Base-by-base conservation (phyloP, 108 stramenopile genomes). In the Conticribra guillardii region DNA sequence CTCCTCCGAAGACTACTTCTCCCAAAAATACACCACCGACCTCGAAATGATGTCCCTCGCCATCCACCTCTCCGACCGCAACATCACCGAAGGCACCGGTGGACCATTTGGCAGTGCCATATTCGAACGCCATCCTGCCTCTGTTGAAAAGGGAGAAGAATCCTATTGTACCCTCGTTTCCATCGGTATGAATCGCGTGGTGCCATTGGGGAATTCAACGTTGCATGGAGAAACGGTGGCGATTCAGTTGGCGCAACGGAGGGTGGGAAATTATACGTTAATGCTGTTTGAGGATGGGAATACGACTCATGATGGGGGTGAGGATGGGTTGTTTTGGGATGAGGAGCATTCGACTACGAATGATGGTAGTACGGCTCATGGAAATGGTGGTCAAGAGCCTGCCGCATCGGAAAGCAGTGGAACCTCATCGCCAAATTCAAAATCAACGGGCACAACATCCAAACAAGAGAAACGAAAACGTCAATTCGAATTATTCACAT, bases 181-280 rank as follows among this genome's bases (percentile, higher is more conserved):
- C 18, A 67, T 91, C 8, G 93, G 89, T 45, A 69, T 85, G 67
- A 92, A 94, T 61, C 86, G 88, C 2, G 94, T 95, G 2, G 89
- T 90, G 11, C 64, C 87, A 1, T 66, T 92, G 54, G 55, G 58
- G 49, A 95, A 95, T 67, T 95, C 91, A 2, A 89, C 88, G 0
- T 67, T 91, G 37, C 94, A 95, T 68, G 94, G 88, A 31, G 94
- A 95, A 79, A 95, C 84, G 46, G 86, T 89, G 26, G 94, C 94
- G 41, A 92, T 95, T 56, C 91, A 92, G 63, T 73, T 92, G 62
- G 94, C 91, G 0, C 90, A 95, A 56, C 61, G 66, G 50, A 86
- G 76, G 48, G 30, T 91, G 11, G 60, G 76, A 9, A 74, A 34
- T 48, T 92, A 83, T 63, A 80, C 88, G 1, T 66, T 95, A 45